phyloP scores from a whole-genome alignment of 768 basidiomycete genomes.

The Boletus coccyginus region DNA sequence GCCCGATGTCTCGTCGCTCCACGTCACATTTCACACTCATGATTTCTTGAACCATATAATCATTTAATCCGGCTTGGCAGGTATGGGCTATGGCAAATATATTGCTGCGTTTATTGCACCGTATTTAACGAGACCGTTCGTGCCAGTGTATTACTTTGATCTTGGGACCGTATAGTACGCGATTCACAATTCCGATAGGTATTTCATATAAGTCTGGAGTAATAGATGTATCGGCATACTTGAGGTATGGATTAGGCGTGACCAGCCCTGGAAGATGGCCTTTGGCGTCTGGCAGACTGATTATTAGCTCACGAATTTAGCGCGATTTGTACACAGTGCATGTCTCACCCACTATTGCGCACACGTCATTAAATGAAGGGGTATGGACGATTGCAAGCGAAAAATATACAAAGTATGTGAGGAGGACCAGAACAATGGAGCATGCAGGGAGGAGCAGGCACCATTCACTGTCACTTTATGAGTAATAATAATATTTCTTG shows the following conservation, averaged over 20 bases:
- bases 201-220: conserved; percentile 76
- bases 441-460: conserved; percentile 78
- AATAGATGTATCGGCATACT: conserved; percentile 42
- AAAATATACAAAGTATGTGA: conserved; percentile 77
- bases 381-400: conserved; percentile 70
- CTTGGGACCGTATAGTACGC: conserved; percentile 53
- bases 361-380: conserved; percentile 65
- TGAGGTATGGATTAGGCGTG: conserved; percentile 44
- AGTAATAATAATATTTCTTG: background rate
- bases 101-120: conserved; percentile 9
- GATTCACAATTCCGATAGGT: conserved; percentile 78
- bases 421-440: conserved; percentile 63
- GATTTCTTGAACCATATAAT: conserved; percentile 15
- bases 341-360: conserved; percentile 61
- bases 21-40: background rate
- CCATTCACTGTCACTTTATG: conserved; percentile 66
- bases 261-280: conserved; percentile 46
- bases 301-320: conserved; percentile 10
- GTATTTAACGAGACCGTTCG: conserved; percentile 18
- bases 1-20: background rate
- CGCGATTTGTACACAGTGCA: conserved; percentile 8
- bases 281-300: conserved; percentile 47
- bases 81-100: background rate
- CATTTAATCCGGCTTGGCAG: conserved; percentile 12
- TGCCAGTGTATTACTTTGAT: conserved; percentile 15